These are phyloP conservation scores for Chrysoporthe austroafricana DNA, from an alignment of 2,329 filamentous ascomycete genomes.

Conservation along the genomic window DNA sequence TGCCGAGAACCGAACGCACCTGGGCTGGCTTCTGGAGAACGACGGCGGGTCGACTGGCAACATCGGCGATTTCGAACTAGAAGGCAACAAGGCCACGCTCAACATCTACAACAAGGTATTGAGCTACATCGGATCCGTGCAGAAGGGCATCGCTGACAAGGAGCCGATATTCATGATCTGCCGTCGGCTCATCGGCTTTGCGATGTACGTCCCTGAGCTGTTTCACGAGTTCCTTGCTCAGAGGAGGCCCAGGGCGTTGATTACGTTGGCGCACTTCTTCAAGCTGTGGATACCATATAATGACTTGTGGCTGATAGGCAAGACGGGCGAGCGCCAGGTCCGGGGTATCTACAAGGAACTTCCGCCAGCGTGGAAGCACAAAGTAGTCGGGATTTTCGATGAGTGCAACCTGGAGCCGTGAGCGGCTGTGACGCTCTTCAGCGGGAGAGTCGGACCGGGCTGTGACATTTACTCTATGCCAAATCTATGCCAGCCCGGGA, in stretches of 20 bases:
- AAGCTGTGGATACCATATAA: slow-evolving; percentile 41
- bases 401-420: slow-evolving; percentile 33
- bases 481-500: no score
- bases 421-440: background rate
- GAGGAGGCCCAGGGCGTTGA: slow-evolving; percentile 42
- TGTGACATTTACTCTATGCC: no score
- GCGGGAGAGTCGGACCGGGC: background rate
- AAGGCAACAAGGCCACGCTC: slow-evolving; percentile 34
- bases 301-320: slow-evolving; percentile 42
- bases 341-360: slow-evolving; percentile 41
- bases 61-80: slow-evolving; percentile 37
- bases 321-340: slow-evolving; percentile 42
- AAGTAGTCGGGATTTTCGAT: slow-evolving; percentile 40
- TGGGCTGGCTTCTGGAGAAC: slow-evolving; percentile 42
- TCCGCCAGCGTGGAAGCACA: slow-evolving; percentile 40
- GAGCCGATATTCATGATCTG: slow-evolving; percentile 39
- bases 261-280: slow-evolving; percentile 45
- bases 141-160: slow-evolving; percentile 35
- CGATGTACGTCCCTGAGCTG: slow-evolving; percentile 41
- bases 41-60: slow-evolving; percentile 32
- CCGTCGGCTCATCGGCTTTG: slow-evolving; percentile 42
- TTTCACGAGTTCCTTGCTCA: slow-evolving; percentile 41
- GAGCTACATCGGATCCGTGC: slow-evolving; percentile 41
- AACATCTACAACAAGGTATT: slow-evolving; percentile 39
- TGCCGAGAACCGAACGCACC: slow-evolving; percentile 35